phyloP scores from a whole-genome alignment of 129 eudicot species.

The Apium graveolens region DNA sequence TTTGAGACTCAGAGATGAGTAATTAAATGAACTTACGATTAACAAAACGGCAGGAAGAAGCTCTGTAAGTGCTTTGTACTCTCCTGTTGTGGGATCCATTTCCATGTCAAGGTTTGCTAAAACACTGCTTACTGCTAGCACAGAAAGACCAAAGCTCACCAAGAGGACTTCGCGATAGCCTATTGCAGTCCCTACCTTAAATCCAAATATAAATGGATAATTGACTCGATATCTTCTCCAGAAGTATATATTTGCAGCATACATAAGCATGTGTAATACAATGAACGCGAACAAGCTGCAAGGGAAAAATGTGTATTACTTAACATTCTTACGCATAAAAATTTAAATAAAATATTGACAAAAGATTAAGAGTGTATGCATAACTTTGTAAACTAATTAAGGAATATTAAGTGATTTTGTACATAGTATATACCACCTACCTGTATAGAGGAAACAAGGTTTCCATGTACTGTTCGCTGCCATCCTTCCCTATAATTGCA shows the following conservation, averaged over 20 bases:
- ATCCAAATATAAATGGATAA: conserved; percentile 39
- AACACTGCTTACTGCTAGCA: conserved; percentile 25
- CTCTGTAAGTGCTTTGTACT: conserved; percentile 8
- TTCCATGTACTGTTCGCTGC: conserved; percentile 22
- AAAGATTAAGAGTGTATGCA: background rate
- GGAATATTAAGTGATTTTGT: background rate
- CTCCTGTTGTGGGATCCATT: conserved; percentile 13
- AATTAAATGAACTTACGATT: background rate
- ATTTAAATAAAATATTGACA: background rate
- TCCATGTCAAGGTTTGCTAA: conserved; percentile 34
- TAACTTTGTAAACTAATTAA: background rate
- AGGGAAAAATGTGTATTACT: background rate
- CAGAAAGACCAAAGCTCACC: conserved; percentile 21
- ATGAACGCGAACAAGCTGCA: conserved; percentile 39
- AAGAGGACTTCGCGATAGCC: conserved; percentile 30
- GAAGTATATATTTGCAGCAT: conserved; percentile 34
- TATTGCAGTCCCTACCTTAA: conserved; percentile 33
- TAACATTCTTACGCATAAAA: background rate
- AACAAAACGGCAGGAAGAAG: conserved; percentile 11
- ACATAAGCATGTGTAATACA: conserved; percentile 36
- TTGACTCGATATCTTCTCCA: conserved; percentile 40
- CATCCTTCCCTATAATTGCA: conserved; percentile 17
- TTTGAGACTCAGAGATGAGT: background rate
- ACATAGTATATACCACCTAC: conserved; percentile 8
- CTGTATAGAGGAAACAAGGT: conserved; percentile 39